These are phyloP conservation scores for Volvox carteri DNA, from an alignment of 163 green algal genomes.

Conservation along the genomic window DNA sequence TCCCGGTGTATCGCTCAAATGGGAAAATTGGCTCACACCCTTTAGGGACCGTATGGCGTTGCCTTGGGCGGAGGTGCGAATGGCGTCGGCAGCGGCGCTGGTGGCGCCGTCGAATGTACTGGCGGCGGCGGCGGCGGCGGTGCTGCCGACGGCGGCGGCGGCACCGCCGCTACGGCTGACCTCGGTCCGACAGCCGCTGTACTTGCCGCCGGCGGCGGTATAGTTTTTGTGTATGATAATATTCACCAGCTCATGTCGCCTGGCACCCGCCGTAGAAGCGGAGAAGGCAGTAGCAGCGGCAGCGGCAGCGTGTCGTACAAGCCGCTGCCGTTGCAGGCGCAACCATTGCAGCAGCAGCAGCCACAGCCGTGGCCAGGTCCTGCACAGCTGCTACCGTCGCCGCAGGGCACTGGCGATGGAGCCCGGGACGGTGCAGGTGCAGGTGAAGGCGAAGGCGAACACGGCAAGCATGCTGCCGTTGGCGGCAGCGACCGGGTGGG, in stretches of 20 bases:
- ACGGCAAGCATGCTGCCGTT: background rate
- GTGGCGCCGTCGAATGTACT: background rate
- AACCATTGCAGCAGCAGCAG: background rate
- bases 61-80: background rate
- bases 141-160: background rate
- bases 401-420: background rate
- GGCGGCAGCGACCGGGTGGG: background rate
- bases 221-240: background rate
- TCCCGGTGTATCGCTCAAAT: too few species aligned
- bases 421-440: background rate
- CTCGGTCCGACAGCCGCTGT: background rate
- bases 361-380: background rate
- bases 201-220: background rate
- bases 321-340: background rate
- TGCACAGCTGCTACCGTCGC: background rate
- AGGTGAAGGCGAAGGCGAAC: background rate
- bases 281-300: slow-evolving; percentile 15
- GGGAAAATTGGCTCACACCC: too few species aligned
- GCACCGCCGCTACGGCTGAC: background rate
- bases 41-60: background rate
- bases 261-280: background rate
- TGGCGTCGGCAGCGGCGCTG: background rate
- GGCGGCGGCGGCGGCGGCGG: background rate
- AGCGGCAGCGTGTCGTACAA: slow-evolving; percentile 23
- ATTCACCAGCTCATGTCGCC: background rate